Conservation (phyloP, 2,329 filamentous ascomycete species). For the Scolecobasidium constrictum region DNA sequence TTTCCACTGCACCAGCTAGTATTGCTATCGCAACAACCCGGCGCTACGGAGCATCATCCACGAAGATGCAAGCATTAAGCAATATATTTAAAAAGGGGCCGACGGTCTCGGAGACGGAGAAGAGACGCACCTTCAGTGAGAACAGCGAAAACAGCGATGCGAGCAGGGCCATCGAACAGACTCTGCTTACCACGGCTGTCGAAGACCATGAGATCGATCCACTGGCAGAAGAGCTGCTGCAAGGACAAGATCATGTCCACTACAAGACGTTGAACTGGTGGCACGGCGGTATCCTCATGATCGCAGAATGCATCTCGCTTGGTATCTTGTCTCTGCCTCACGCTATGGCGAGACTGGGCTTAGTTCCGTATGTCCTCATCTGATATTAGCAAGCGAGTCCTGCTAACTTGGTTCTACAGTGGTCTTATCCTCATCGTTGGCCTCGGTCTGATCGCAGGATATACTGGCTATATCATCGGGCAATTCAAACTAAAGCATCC, state of each 20-base stretch:
- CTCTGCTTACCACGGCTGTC: too few species aligned
- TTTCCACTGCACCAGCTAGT: too few species aligned
- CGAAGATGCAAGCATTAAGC: too few species aligned
- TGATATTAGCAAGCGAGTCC: neutral
- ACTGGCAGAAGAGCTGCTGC: neutral
- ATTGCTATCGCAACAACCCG: too few species aligned
- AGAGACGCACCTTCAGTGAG: too few species aligned
- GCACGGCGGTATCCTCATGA: slow-evolving; percentile 40
- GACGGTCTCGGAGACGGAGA: too few species aligned
- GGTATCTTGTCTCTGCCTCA: slow-evolving; percentile 46
- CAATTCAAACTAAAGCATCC: slow-evolving; percentile 48
- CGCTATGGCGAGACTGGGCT: slow-evolving; percentile 40
- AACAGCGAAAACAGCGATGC: too few species aligned
- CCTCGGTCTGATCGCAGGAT: slow-evolving; percentile 46
- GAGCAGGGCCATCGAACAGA: too few species aligned
- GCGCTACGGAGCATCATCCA: too few species aligned
- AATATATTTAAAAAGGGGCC: too few species aligned
- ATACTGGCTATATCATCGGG: slow-evolving; percentile 50
- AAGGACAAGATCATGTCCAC: slow-evolving; percentile 17
- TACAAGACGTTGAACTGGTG: slow-evolving; percentile 42
- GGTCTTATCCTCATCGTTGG: slow-evolving; percentile 42
- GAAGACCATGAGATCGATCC: too few species aligned
- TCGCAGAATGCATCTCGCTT: slow-evolving; percentile 48
- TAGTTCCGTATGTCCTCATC: slow-evolving; percentile 34
- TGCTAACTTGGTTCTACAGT: slow-evolving; percentile 15